phyloP scores from a whole-genome alignment of 371 early-diverging fungal genomes.

The Fennellomyces sp. region DNA sequence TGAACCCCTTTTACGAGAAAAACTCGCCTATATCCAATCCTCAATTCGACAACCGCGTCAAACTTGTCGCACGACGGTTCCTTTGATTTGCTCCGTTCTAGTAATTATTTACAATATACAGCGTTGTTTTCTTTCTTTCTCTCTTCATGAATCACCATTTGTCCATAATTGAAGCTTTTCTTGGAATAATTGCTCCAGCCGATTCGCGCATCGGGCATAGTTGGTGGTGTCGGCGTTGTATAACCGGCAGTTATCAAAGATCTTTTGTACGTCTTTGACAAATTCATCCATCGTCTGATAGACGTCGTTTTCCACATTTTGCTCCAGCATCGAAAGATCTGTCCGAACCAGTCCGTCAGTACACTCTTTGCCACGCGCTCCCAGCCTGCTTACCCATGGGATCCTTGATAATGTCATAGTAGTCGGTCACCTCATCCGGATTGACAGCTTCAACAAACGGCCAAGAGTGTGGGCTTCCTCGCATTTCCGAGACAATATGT shows the following conservation, averaged over 20 bases:
- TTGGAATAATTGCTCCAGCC: constrained; percentile 52
- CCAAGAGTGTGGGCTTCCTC: constrained; percentile 89
- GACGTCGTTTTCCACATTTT: constrained; percentile 56
- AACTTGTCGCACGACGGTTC: constrained; percentile 75
- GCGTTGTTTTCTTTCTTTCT: background rate
- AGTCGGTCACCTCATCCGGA: constrained; percentile 92
- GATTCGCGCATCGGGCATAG: constrained; percentile 67
- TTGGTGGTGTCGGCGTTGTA: constrained; percentile 69
- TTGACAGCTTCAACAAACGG: constrained; percentile 98
- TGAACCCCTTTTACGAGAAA: constrained; percentile 92
- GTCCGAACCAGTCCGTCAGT: no score
- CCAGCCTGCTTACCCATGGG: constrained; percentile 95
- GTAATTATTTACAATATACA: constrained; percentile 1
- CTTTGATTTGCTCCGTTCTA: constrained; percentile 48
- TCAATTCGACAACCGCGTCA: constrained; percentile 83
- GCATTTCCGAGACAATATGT: constrained; percentile 77
- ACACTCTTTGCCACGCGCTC: no score
- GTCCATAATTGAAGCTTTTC: constrained; percentile 35
- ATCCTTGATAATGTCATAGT: constrained; percentile 94
- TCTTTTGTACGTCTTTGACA: constrained; percentile 50
- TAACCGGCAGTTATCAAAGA: constrained; percentile 63
- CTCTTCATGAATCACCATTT: constrained; percentile 8
- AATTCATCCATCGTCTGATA: constrained; percentile 49
- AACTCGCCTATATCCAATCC: constrained; percentile 80
- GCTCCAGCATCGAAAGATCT: constrained; percentile 65